Base-by-base conservation (phyloP, 331 rosid genomes). In the Malus hybrid region DNA sequence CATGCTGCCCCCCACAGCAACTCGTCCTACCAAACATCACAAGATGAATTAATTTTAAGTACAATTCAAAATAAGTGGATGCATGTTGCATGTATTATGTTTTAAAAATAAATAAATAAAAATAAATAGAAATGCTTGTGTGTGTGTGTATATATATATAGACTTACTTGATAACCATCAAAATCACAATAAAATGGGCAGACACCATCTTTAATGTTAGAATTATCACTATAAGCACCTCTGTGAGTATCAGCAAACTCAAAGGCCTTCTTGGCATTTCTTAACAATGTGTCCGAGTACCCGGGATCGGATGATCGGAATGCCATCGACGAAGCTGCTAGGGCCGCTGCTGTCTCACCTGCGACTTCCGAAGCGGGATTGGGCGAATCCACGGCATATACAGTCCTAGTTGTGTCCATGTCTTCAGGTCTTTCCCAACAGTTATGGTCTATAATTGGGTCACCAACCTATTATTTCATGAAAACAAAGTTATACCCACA, bases 351-450 rank as follows among this genome's bases (percentile, higher is more conserved):
- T 0, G 96, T 91, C 88, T 94, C 98, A 0, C 95, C 98, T 6
- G 98, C 97, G 0, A 94, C 88, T 7, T 94, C 98, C 0, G 98
- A 94, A 11, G 97, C 98, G 0, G 97, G 81, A 61, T 89, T 90
- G 5, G 98, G 98, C 20, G 95, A 93, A 65, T 91, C 98, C 55
- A 94, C 86, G 5, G 96, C 96, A 32, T 94, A 94, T 3, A 80
- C 93, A 0, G 88, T 91, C 76, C 97, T 86, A 0, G 63, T 32
- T 3, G 97, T 94, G 83, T 94, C 97, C 98, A 94, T 94, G 70
- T 94, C 98, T 82, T 91, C 98, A 6, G 96, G 93, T 30, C 98
- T 91, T 82, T 94, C 97, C 98, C 97, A 94, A 76, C 98, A 94
- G 30, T 58, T 76, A 10, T 94, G 98, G 71, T 94, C 98, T 9